Conservation (phyloP, 768 basidiomycete species). For the Lactarius quietus region DNA sequence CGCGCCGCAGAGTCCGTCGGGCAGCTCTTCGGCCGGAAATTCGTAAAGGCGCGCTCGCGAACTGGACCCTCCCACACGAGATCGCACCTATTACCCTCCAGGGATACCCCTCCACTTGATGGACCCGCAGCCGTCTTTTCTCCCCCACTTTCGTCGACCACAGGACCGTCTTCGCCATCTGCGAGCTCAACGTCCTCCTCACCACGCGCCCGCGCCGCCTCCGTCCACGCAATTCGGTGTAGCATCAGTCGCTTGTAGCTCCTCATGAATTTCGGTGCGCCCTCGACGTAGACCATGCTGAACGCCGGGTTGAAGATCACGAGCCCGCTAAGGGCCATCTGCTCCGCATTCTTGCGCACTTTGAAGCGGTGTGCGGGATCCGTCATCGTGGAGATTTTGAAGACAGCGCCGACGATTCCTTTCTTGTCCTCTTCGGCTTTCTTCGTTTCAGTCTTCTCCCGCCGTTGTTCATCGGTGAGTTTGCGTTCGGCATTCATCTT, state of each 20-base stretch:
- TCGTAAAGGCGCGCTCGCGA: constrained; percentile 74
- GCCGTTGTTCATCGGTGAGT: constrained; percentile 83
- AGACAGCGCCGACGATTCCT: constrained; percentile 78
- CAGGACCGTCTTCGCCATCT: constrained; percentile 48
- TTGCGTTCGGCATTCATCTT: constrained; percentile 92
- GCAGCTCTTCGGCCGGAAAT: constrained; percentile 77
- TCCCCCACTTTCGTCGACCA: constrained; percentile 33
- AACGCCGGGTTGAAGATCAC: constrained; percentile 90
- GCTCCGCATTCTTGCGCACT: constrained; percentile 94
- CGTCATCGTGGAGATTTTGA: constrained; percentile 86
- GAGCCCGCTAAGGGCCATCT: constrained; percentile 80
- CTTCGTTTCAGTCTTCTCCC: constrained; percentile 84
- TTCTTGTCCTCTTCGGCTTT: constrained; percentile 86
- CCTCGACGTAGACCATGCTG: constrained; percentile 91
- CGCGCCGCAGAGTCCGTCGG: constrained; percentile 83
- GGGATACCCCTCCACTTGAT: constrained; percentile 40
- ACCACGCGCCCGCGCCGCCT: constrained; percentile 76
- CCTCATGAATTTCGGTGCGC: constrained; percentile 78
- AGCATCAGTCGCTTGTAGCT: constrained; percentile 87
- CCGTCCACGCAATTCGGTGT: constrained; percentile 90
- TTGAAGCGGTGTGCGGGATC: constrained; percentile 95
- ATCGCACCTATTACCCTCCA: constrained; percentile 86
- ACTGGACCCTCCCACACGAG: constrained; percentile 92
- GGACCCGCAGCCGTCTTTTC: constrained; percentile 33
- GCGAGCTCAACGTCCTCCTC: constrained; percentile 63